Percentiles rank a stretch among this genome's conserved stretches.
These are phyloP conservation scores for Skeletonema potamos DNA, from an alignment of 108 stramenopile species.

Conservation along the genomic window DNA sequence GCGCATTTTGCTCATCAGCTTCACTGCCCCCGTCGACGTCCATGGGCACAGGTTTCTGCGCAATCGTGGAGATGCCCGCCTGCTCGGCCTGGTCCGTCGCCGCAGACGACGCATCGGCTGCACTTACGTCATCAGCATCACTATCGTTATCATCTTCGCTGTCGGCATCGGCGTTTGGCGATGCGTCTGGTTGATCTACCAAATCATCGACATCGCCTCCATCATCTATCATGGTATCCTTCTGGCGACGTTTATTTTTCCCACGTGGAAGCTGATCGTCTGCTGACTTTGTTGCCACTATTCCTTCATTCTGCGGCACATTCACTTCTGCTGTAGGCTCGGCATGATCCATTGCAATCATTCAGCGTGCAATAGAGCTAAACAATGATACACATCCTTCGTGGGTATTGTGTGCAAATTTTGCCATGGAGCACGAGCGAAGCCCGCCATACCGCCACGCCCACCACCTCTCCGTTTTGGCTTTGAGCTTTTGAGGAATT, in stretches of 20 bases:
- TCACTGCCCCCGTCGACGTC: background rate
- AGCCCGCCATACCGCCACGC: background rate
- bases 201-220: background rate
- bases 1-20: background rate
- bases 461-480: no score
- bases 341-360: background rate
- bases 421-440: background rate
- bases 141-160: background rate
- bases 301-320: background rate
- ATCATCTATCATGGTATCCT: background rate
- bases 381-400: background rate
- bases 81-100: background rate
- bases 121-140: background rate
- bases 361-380: background rate
- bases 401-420: background rate
- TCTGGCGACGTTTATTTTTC: background rate
- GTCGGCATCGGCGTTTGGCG: background rate
- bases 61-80: background rate
- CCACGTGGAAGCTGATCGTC: background rate
- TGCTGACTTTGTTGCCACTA: background rate
- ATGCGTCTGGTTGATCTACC: background rate
- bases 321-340: background rate
- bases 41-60: background rate
- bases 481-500: no score
- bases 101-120: background rate